phyloP scores from a whole-genome alignment of 495 filamentous ascomycete genomes.

The Podospora appendiculata region DNA sequence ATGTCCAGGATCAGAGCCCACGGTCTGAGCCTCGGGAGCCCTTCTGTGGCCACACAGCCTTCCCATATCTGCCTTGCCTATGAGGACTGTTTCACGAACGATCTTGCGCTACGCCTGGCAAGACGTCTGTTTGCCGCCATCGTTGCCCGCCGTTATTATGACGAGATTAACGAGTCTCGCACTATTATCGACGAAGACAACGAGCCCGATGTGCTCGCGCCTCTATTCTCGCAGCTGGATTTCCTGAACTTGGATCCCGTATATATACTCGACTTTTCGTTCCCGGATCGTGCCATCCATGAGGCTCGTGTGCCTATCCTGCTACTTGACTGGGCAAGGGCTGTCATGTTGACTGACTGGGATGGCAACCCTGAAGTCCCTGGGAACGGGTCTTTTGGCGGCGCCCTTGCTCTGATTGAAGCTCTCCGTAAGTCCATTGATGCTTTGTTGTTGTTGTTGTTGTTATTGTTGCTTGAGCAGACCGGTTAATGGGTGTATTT shows the following conservation, averaged over 20 bases:
- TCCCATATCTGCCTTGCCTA: conserved; percentile 43
- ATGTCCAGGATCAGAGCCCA: conserved; percentile 47
- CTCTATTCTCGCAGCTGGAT: conserved; percentile 41
- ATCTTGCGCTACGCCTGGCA: conserved; percentile 42
- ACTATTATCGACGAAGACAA: conserved; percentile 9
- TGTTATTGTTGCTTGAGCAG: not conserved
- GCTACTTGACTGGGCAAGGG: conserved; percentile 72
- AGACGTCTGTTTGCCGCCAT: conserved; percentile 44
- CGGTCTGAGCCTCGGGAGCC: conserved; percentile 28
- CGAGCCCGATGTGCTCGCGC: conserved; percentile 36
- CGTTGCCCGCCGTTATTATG: conserved; percentile 36
- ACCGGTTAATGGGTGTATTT: conserved; percentile 7
- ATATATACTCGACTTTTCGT: conserved; percentile 36
- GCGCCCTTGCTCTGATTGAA: conserved; percentile 65
- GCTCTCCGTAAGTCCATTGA: conserved; percentile 52
- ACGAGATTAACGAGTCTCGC: conserved; percentile 31
- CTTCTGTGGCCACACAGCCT: conserved; percentile 28
- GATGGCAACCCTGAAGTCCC: conserved; percentile 63
- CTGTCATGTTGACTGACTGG: conserved; percentile 70
- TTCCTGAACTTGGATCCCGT: conserved; percentile 32
- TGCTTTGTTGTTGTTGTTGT: not conserved
- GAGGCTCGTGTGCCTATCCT: conserved; percentile 46
- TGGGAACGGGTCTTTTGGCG: conserved; percentile 58
- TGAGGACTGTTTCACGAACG: conserved; percentile 47
- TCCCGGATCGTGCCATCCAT: conserved; percentile 37